Evolutionary conservation across 1,284 basidiomycete genomes (phyloP), one percentile per base, ranked within the genome.

Genomic region (Puccinia hordei): DNA sequence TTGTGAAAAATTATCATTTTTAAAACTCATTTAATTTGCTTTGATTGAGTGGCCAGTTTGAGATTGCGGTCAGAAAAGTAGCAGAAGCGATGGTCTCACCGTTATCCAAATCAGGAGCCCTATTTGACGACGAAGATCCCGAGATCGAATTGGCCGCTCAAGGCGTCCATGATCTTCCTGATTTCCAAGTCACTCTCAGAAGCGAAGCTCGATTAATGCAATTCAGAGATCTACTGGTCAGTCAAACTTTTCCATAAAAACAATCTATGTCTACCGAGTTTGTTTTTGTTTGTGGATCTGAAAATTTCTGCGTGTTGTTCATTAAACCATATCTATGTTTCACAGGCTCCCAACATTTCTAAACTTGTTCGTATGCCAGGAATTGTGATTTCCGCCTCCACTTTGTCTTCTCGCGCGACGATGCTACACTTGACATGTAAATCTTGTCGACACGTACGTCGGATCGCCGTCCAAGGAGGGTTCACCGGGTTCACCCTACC

Each of bases 371-470:
- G 97, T 82, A 90, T 99, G 59, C 97, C 97, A 0, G 97, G 97
- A 46, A 99, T 99, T 84, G 95, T 99, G 85, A 98, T 99, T 85
- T 96, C 95, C 53, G 92, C 97, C 0, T 97, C 95, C 5, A 92
- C 95, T 12, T 90, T 98, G 30, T 93, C 95, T 0, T 94, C 95
- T 1, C 91, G 96, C 38, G 95, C 96, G 13, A 96, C 94, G 17
- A 93, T 92, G 83, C 89, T 99, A 15, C 91, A 93, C 83, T 89
- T 99, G 38, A 93, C 95, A 86, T 99, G 97, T 87, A 93, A 95
- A 81, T 90, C 91, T 3, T 99, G 97, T 86, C 89, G 92, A 38
- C 90, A 91, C 0, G 90, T 91, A n/a, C 94, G 93, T 85, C 88
- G 89, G 0, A 89, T 98, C 77, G 90, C 91, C 81, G 94, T 95